Conservation (phyloP, 2,329 filamentous ascomycete genomes). For the Penicillium sp. region DNA sequence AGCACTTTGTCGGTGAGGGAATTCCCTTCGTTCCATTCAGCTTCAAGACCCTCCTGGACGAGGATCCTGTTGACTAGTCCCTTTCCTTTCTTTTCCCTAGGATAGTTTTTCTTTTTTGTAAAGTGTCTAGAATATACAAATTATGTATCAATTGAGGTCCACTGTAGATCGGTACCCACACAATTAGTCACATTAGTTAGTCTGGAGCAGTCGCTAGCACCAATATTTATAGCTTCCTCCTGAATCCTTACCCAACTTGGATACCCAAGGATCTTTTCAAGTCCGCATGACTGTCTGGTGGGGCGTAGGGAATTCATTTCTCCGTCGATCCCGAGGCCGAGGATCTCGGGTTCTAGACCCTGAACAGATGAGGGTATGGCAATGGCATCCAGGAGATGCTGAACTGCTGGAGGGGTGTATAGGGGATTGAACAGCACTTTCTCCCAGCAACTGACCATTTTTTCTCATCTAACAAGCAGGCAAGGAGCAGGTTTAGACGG, state of each 20-base stretch:
- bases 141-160: conserved; percentile 3
- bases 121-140: conserved; percentile 11
- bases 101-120: conserved; percentile 2
- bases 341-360: conserved; percentile 6
- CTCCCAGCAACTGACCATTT: too few species aligned
- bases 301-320: conserved; percentile 11
- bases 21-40: conserved; percentile 87
- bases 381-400: too few species aligned
- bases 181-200: background rate
- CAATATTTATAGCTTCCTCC: background rate
- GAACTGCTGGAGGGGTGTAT: too few species aligned
- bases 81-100: background rate
- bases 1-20: conserved; percentile 91
- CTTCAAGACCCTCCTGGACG: conserved; percentile 80
- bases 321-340: conserved; percentile 14
- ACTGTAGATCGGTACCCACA: conserved; percentile 4
- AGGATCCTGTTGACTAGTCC: conserved; percentile 60
- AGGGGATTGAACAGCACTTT: background rate
- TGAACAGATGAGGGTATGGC: background rate
- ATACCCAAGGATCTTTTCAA: conserved; percentile 5
- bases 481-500: conserved; percentile 5
- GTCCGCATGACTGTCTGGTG: conserved; percentile 11
- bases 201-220: background rate
- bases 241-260: background rate
- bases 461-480: background rate